Conservation (phyloP, 805 yeast species). For the Teunomyces gatunensis region DNA sequence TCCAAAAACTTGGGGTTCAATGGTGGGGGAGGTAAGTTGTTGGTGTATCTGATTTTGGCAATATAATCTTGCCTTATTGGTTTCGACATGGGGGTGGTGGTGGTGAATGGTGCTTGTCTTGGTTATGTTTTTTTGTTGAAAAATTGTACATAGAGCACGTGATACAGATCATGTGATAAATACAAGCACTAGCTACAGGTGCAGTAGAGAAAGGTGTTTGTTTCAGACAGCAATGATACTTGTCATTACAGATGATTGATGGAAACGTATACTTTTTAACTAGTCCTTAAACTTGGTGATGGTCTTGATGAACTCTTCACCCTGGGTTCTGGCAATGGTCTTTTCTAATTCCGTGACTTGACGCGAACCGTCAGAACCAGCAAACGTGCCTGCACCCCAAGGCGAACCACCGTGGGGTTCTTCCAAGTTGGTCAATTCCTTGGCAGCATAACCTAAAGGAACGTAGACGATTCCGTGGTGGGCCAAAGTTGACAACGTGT, state of each 20-base stretch:
- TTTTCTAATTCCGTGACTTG: slow-evolving; percentile 17
- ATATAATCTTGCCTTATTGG: slow-evolving; percentile 69
- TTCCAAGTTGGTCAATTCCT: slow-evolving; percentile 14
- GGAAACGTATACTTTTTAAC: no score
- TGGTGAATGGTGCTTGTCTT: background rate
- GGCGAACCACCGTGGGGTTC: slow-evolving; percentile 27
- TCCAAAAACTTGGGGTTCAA: slow-evolving; percentile 82
- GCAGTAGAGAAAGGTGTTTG: background rate
- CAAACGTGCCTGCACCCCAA: slow-evolving; percentile 27
- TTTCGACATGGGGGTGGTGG: slow-evolving; percentile 15
- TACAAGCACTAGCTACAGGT: background rate
- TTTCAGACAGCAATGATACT: no score
- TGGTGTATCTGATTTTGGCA: slow-evolving; percentile 79
- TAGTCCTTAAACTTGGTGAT: slow-evolving; percentile 16
- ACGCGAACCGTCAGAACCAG: slow-evolving; percentile 22
- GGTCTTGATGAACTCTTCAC: slow-evolving; percentile 16
- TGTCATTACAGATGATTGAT: no score
- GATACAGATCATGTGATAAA: background rate
- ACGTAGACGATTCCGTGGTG: slow-evolving; percentile 26
- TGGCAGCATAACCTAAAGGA: slow-evolving; percentile 22
- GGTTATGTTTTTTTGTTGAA: slow-evolving; percentile 1
- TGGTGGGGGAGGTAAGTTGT: slow-evolving; percentile 90
- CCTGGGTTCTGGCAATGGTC: slow-evolving; percentile 21
- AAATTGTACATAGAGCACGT: background rate
- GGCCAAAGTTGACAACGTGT: slow-evolving; percentile 20